phyloP scores from a whole-genome alignment of 345 rosid species.

The Tarenaya hassleriana region DNA sequence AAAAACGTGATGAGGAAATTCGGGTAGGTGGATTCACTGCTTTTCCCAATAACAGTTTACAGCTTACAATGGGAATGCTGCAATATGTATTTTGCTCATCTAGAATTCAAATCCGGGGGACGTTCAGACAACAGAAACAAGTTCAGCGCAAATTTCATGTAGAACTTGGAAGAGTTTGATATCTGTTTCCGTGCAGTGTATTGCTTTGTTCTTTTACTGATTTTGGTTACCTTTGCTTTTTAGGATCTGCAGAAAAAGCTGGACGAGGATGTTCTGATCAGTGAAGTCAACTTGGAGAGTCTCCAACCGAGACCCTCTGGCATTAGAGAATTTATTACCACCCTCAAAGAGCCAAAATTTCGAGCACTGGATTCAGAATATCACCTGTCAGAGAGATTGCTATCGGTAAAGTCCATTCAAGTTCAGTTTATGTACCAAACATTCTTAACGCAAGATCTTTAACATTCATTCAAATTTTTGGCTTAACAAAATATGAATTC shows the following conservation, averaged over 20 bases:
- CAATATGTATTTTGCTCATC: background rate
- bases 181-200: background rate
- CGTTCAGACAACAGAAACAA: background rate
- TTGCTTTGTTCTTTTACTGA: background rate
- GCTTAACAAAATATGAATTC: too few relatives aligned
- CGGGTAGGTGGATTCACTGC: conserved; percentile 41
- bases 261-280: conserved; percentile 26
- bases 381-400: conserved; percentile 46
- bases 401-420: conserved; percentile 35
- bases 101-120: background rate
- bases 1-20: conserved; percentile 51
- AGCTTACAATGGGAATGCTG: background rate
- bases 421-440: conserved; percentile 5
- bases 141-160: background rate
- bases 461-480: too few relatives aligned
- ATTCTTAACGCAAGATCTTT: too few relatives aligned
- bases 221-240: conserved; percentile 24
- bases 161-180: background rate
- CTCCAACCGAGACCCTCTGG: conserved; percentile 26
- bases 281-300: conserved; percentile 30
- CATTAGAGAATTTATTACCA: conserved; percentile 34
- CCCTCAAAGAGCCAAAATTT: conserved; percentile 49
- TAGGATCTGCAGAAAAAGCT: conserved; percentile 55
- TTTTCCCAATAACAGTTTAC: conserved; percentile 2
- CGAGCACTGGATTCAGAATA: conserved; percentile 57